Evolutionary conservation across 2,329 filamentous ascomycete species (phyloP).

Genomic region (Zasmidium citrigriseum): DNA sequence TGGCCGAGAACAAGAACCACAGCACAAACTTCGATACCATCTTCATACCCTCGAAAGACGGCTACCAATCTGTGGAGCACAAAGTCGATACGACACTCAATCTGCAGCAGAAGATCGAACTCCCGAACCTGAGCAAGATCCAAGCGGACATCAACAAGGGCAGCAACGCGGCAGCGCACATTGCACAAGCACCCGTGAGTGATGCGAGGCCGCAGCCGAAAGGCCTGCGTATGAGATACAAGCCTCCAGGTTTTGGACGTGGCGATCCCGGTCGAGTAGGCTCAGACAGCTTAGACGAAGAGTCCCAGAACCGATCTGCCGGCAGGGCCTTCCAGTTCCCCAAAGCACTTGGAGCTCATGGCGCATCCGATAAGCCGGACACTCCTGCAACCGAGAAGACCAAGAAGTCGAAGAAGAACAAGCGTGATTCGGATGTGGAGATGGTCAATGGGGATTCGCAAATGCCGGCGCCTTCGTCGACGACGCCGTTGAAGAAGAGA

Average conservation of each 20-base stretch:
- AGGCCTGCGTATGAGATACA: constrained; percentile 67
- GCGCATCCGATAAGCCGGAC: constrained; percentile 44
- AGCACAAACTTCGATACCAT: constrained; percentile 21
- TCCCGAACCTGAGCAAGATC: constrained; percentile 46
- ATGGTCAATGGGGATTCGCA: constrained; percentile 20
- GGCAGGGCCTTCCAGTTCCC: constrained; percentile 27
- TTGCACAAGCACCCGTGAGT: constrained; percentile 52
- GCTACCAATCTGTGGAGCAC: constrained; percentile 41
- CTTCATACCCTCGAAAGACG: constrained; percentile 24
- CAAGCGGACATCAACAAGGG: constrained; percentile 44
- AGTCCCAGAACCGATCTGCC: constrained; percentile 43
- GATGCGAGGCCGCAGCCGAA: constrained; percentile 65
- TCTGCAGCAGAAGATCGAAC: constrained; percentile 62
- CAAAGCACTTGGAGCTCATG: constrained; percentile 25
- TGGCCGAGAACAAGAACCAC: constrained; percentile 18
- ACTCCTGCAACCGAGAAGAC: constrained; percentile 31
- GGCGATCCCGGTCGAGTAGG: constrained; percentile 47
- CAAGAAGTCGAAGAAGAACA: constrained; percentile 42
- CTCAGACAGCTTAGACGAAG: constrained; percentile 38
- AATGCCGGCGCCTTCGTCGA: constrained; percentile 25
- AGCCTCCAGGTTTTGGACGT: constrained; percentile 61
- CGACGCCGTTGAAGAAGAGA: constrained; percentile 16
- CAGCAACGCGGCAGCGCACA: constrained; percentile 42
- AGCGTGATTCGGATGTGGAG: constrained; percentile 38
- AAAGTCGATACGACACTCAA: constrained; percentile 63